These are phyloP conservation scores for Exsudoporus frostii DNA, from an alignment of 768 basidiomycete species.

Conservation along the genomic window DNA sequence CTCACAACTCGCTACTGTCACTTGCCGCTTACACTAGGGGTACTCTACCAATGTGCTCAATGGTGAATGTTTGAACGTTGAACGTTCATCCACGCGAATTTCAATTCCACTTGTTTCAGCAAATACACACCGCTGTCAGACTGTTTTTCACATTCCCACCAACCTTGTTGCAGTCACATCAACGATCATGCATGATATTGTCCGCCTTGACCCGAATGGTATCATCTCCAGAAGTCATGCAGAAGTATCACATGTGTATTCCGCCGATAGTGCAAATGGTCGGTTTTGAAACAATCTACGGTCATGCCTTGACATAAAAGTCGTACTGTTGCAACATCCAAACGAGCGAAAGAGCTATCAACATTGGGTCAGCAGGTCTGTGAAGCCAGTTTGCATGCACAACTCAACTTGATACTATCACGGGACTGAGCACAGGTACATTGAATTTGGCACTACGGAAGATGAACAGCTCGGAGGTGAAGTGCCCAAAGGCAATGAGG, in stretches of 20 bases:
- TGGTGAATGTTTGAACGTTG: background rate
- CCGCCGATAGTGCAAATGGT: background rate
- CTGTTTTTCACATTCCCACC: background rate
- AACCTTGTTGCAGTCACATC: background rate
- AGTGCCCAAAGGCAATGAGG: conserved; percentile 88
- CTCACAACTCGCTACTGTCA: background rate
- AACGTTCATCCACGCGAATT: background rate
- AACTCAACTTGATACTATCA: conserved; percentile 77
- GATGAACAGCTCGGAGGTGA: conserved; percentile 79
- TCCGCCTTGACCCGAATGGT: conserved; percentile 6
- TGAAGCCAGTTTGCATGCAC: conserved; percentile 31
- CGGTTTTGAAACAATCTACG: background rate
- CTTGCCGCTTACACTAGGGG: background rate
- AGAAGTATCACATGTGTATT: background rate
- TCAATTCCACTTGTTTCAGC: conserved; percentile 12
- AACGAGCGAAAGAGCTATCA: conserved; percentile 58
- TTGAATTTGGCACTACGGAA: conserved; percentile 71
- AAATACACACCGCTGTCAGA: conserved; percentile 3
- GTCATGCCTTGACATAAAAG: conserved; percentile 59
- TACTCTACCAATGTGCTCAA: no score
- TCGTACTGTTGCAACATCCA: conserved; percentile 89
- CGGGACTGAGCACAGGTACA: conserved; percentile 61
- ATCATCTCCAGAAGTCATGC: background rate
- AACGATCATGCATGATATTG: no score
- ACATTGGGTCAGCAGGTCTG: conserved; percentile 9